These are phyloP conservation scores for Pleurotus cornucopiae DNA, from an alignment of 768 basidiomycete species.

Conservation along the genomic window DNA sequence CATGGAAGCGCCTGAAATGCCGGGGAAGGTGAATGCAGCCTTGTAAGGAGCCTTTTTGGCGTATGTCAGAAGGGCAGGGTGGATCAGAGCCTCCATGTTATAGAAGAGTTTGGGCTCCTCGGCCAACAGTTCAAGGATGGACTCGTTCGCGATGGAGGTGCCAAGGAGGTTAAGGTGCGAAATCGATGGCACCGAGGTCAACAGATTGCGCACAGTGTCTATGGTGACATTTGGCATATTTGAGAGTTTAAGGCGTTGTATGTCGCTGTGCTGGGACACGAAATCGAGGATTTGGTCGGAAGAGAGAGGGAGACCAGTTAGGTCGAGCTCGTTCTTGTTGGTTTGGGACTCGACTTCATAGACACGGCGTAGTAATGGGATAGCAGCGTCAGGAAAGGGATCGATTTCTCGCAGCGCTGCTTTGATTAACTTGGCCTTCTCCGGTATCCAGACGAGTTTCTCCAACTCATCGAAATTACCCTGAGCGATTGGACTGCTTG, in stretches of 20 bases:
- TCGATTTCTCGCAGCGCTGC: conserved; percentile 13
- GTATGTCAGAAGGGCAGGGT: conserved; percentile 19
- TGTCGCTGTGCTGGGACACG: conserved; percentile 1
- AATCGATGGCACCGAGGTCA: conserved; percentile 17
- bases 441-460: conserved; percentile 24
- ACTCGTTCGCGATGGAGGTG: conserved; percentile 16
- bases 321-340: conserved; percentile 15
- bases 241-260: conserved; percentile 22
- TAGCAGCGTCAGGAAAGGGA: conserved; percentile 22
- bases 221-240: conserved; percentile 19
- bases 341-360: conserved; percentile 11
- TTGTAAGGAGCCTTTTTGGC: background rate
- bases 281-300: conserved; percentile 19
- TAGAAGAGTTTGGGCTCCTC: conserved; percentile 21
- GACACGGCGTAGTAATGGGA: conserved; percentile 19
- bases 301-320: conserved; percentile 20
- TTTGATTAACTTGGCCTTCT: conserved; percentile 19
- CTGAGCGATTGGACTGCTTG: conserved; percentile 15
- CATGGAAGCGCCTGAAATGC: background rate
- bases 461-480: conserved; percentile 21
- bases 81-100: conserved; percentile 23
- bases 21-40: background rate
- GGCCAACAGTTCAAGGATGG: conserved; percentile 19
- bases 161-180: conserved; percentile 21
- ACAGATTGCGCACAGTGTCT: conserved; percentile 17